Base-by-base conservation (phyloP, 2,329 filamentous ascomycete genomes). In the Westerdykella sp. region DNA sequence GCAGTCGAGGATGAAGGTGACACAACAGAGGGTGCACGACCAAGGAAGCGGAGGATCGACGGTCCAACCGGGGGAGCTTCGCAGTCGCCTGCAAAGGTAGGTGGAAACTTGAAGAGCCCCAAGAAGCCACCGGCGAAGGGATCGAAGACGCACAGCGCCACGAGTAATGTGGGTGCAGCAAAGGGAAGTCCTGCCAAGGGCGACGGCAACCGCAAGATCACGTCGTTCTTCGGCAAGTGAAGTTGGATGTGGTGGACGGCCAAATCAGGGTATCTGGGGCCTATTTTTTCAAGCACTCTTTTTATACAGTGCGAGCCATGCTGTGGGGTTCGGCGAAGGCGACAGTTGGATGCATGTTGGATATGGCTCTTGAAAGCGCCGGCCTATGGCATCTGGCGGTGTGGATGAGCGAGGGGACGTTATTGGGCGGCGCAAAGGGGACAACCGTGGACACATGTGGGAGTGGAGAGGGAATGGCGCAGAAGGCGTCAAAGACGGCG, bases 171-270 rank as follows among this genome's bases (percentile, higher is more conserved):
- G 30, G 75, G 67, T 40, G 63, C 69, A 35, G 57, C 66, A 35
- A 76, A 75, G 56, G 69, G 63, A 21, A 62, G 57, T 9, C 56
- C 63, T 16, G 45, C 65, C 65, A 49, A 77, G 39, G 61, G 63
- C 23, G 68, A 72, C 50, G 74, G 76, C 13, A 79, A 73, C 43
- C 72, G 76, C 53, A 76, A 75, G 58, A 80, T 80, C 45, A 80
- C 77, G 30, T 74, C 65, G 56, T 80, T 80, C 59, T 79, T 80
- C 58, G 67, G 61, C 34, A 74, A 72, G 57, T 73, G 62, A 64
- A 31, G 38, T 40, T 35, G 22, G 12, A 32, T 37, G 52, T 21
- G 18, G 18, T 21, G 18, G 18, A 21, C 6, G 18, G 18, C 18
- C 18, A 21, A 3, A 21, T 21, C 4, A 21, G 18, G 18, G 18